A percentile compares a stretch with the other conserved stretches of the same genome.
phyloP scores from a whole-genome alignment of 2,329 filamentous ascomycete species.

The Penicillium sp. region DNA sequence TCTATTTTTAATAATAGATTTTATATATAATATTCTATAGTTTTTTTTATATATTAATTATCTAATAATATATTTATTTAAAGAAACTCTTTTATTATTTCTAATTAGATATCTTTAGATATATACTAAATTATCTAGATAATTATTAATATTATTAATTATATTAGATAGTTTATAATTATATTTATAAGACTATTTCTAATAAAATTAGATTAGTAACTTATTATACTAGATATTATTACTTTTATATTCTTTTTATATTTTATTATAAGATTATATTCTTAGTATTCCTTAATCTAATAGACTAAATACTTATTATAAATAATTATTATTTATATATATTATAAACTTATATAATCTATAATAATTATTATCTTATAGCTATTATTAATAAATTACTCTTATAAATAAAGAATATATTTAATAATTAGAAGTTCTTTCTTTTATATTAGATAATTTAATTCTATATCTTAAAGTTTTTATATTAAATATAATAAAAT shows the following conservation, averaged over 20 bases:
- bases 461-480: background rate
- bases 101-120: no score
- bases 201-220: no score
- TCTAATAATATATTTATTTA: no score
- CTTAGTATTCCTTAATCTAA: background rate
- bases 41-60: no score
- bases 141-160: no score
- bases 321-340: background rate
- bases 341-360: background rate
- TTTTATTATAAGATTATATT: background rate
- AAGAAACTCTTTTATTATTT: no score
- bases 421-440: background rate
- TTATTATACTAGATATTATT: background rate
- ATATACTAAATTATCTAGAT: no score
- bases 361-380: background rate
- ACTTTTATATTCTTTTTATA: background rate
- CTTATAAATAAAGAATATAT: background rate
- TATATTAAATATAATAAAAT: no score
- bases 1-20: no score
- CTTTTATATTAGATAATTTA: constrained; percentile 1
- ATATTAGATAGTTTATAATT: no score
- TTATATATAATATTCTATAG: no score
- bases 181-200: no score
- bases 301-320: background rate
- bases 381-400: background rate